Percentiles rank a stretch among this genome's conserved stretches.
Evolutionary conservation across 1,139 yeast genomes (phyloP).

Genomic region (Kodamaea fungicola): DNA sequence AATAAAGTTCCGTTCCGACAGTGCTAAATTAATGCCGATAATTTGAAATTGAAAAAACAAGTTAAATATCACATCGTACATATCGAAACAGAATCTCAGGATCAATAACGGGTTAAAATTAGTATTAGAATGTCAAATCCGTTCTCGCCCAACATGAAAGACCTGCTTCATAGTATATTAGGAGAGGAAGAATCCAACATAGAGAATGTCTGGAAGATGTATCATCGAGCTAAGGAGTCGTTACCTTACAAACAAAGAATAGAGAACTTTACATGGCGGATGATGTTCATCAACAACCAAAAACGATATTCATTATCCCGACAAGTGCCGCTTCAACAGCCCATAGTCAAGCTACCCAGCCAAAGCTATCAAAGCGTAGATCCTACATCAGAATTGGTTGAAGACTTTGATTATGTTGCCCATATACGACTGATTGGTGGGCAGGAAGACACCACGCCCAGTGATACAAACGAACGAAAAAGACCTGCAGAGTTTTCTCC

Average conservation of each 20-base stretch:
- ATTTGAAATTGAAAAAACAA: background rate
- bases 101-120: background rate
- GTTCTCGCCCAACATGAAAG: background rate
- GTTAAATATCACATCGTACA: background rate
- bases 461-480: conserved; percentile 1
- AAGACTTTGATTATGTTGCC: conserved; percentile 62
- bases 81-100: background rate
- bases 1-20: too few species aligned
- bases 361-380: conserved; percentile 12
- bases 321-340: too few species aligned
- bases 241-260: conserved; percentile 71
- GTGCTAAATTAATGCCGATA: too few species aligned
- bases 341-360: too few species aligned
- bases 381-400: conserved; percentile 36
- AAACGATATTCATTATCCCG: too few species aligned
- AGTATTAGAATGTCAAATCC: background rate
- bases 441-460: conserved; percentile 15
- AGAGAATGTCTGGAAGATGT: conserved; percentile 77
- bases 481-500: conserved; percentile 34
- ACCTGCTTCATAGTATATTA: background rate
- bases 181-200: conserved; percentile 38
- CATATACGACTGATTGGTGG: conserved; percentile 57
- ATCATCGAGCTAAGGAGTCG: conserved; percentile 72
- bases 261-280: conserved; percentile 83
- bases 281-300: conserved; percentile 57